Base-by-base conservation (phyloP, 2,329 filamentous ascomycete species). In the Colletotrichum euphorbiae region DNA sequence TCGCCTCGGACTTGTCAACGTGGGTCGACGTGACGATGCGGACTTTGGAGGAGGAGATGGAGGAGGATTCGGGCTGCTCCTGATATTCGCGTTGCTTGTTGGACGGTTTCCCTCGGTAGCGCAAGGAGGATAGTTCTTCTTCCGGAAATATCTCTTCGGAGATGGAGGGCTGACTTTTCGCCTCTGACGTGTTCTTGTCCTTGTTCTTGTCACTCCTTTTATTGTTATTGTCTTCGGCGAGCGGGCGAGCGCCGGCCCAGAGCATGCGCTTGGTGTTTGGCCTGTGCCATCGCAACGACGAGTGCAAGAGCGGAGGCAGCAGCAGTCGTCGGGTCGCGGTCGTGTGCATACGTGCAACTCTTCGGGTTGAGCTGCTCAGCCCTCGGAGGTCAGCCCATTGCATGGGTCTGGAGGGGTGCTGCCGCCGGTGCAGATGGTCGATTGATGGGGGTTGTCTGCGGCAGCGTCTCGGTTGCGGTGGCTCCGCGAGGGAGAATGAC, bases 321-420 rank as follows among this genome's bases (percentile, higher is more conserved):
- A 69, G 62, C 66, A 56, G 60, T 65, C 56, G 66, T 50, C 61
- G 61, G 66, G 62, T 45, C 15, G 62, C 61, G 46, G 43, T 51
- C 17, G 55, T 55, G 55, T 43, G 60, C 65, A 70, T 69, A 40
- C 55, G 65, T 68, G 69, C 65, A 59, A 69, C 66, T 60, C 65
- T 69, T 50, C 38, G 51, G 55, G 52, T 57, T 59, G 56, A 60
- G 61, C 60, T 63, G 51, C 69, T 48, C 61, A 69, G 57, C 56
- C 56, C 62, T 70, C 67, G 62, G 24, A 61, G 56, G 33, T 69
- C 69, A 69, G 67, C 62, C 69, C 67, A 70, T 70, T 48, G 69
- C 69, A 70, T 70, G 67, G 28, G 62, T 57, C 19, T 56, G 28
- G 21, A 40, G 9, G 38, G 42, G 52, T 50, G 19, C 42, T 31